Evolutionary conservation across 202 grass and related monocot species (phyloP), one percentile per base, ranked within the genome.

Genomic region (Alloteropsis angusta): DNA sequence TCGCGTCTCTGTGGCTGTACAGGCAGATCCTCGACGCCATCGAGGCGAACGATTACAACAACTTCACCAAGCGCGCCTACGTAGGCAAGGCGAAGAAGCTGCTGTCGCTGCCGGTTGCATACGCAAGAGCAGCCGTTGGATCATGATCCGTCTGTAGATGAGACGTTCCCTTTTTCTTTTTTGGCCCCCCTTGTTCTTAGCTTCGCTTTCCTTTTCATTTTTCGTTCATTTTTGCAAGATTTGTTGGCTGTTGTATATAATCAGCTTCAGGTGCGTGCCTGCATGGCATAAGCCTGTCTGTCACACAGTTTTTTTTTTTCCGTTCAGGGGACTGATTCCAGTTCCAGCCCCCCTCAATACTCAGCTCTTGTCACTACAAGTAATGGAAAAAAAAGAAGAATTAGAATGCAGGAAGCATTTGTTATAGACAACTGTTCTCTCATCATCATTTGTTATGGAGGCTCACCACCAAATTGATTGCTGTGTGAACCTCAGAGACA

Each of bases 31-130:
- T 97, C 6, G 91, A 97, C 43, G 87, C 83, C 14, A 90, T 97
- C 11, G 89, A 97, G 82, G 91, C 85, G 4, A 98, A 98, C 46
- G 95, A 98, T 71, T 98, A 98, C 56, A 28, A 98, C 72, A 98
- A 95, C 74, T 98, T 98, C 85, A 98, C 89, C 44, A 98, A 95
- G 83, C 87, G 95, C 0, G 92, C 95, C 0, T 98, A 86, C 2
- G 92, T 98, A 19, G 88, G 92, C 42, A 98, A 95, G 84, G 81
- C 78, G 1, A 92, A 89, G 89, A 98, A 98, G 79, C 63, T 95
- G 32, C 60, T 88, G 61, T 95, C 92, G 0, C 46, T 98, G 11
- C 92, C 95, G 0, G 36, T 79, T 0, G 95, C 89, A 21, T 95
- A 95, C 14, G 89, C 89, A 14, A 91, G 68, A 84, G 85, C 95